Conservation (phyloP, 2,329 filamentous ascomycete species). For the Helotiales sp. region DNA sequence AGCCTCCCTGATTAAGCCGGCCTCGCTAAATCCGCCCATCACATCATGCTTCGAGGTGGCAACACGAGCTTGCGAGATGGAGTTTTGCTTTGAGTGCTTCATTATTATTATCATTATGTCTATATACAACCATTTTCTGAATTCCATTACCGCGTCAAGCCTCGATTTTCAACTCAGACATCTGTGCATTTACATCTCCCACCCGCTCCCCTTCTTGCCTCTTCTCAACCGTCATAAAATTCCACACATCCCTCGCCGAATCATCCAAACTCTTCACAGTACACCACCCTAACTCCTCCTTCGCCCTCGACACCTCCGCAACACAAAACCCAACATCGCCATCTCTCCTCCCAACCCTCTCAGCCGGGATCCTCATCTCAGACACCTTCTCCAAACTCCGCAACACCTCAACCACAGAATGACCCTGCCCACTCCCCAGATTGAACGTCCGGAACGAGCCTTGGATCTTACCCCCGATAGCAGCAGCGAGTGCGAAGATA, state of each 20-base stretch:
- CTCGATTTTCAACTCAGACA: background rate
- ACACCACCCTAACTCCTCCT: constrained; percentile 49
- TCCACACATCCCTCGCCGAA: constrained; percentile 8
- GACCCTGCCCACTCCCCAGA: constrained; percentile 51
- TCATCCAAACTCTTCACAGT: constrained; percentile 27
- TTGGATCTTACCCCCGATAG: constrained; percentile 42
- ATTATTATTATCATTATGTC: constrained; percentile 2
- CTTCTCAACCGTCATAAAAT: background rate
- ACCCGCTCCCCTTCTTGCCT: background rate
- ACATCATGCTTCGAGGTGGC: too few relatives aligned
- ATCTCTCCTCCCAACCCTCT: constrained; percentile 43
- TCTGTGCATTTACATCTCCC: too few relatives aligned
- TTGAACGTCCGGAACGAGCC: constrained; percentile 51
- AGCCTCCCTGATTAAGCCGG: too few relatives aligned
- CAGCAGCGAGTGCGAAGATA: constrained; percentile 58
- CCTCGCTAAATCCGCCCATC: too few relatives aligned
- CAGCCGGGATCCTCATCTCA: constrained; percentile 44
- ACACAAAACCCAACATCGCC: constrained; percentile 51
- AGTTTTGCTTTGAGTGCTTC: background rate
- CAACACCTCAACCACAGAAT: constrained; percentile 50
- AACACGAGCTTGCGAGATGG: background rate
- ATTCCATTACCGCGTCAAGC: background rate
- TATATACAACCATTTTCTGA: background rate
- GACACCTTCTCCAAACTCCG: constrained; percentile 46
- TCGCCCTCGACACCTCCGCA: constrained; percentile 47